Evolutionary conservation across 768 basidiomycete species (phyloP), one percentile per base, ranked within the genome.

Genomic region (Rhodosporidiobolus sp.): DNA sequence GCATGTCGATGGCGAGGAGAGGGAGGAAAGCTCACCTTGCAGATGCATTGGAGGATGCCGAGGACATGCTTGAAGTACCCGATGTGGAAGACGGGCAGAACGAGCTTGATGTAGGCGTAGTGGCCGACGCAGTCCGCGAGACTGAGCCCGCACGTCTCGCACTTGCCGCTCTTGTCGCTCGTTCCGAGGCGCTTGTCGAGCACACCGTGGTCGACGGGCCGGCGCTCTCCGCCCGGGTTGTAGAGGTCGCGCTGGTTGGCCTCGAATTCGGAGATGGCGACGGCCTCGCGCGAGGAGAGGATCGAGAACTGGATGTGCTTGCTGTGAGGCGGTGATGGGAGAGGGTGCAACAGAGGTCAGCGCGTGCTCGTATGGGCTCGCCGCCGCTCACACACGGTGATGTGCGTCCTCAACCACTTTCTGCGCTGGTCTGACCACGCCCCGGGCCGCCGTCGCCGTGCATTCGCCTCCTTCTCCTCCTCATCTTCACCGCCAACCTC

Each of bases 21-120:
- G 11, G 38, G 53, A 24, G 4, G 19, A 20, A 7, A 55, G 76
- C 85, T 65, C 73, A 93, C 94, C 84, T 99, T 99, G 86, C 96
- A 99, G 75, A 98, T 94, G 76, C 90, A 90, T 79, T 98, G 96
- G 2, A 98, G 86, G 74, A 98, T 90, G 34, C 87, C 86, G 70
- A 98, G 92, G 26, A 90, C 92, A 77, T 97, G 94, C 80, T 94
- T 91, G 84, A 99, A 98, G 82, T 92, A 99, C 12, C 96, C 96
- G 67, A 98, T 92, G 80, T 99, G 96, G 81, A 98, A 99, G 28
- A 98, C 94, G 0, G 96, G 96, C 28, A 99, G 88, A 45, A 90
- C 88, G 54, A 99, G 86, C 82, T 96, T 97, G 83, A 99, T 97
- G 82, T 98, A 98, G 9, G 94, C 94, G 80, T 96, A 98, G 81